Evolutionary conservation across 208 protist species (phyloP), one percentile per base, ranked within the genome.

Genomic region (Perkinsela sp.): DNA sequence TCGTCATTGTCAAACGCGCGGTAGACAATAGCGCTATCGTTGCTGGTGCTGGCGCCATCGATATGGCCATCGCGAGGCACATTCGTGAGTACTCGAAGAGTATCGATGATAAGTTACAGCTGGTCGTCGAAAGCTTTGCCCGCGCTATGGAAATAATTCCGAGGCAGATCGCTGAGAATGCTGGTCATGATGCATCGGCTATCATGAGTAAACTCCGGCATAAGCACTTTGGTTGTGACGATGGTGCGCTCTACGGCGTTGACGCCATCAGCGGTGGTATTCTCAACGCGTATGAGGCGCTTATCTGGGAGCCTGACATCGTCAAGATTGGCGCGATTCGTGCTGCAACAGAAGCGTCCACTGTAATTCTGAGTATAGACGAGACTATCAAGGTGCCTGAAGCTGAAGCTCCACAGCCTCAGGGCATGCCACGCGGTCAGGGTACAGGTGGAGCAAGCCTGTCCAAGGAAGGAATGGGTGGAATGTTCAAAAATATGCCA

Each of bases 131-230:
- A 69, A 94, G 94, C 16, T 99, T 92, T 83, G 98, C 96, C 1
- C 90, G 95, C 48, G 97, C 98, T 13, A 81, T 99, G 1, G 98
- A 99, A 80, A 82, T 97, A 28, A 99, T 99, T 76, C 98, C 98
- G 57, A 82, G 96, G 48, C 92, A 87, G 72, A 77, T 99, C 32
- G 80, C 94, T 32, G 92, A 99, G 74, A 99, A 99, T 74, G 97
- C 97, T 66, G 98, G 98, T 32, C 98, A 99, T 77, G 97, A 99
- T 82, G 90, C 95, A 70, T 99, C 95, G 31, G 95, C 97, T 70
- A 96, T 99, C 66, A 77, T 99, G 30, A 99, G 98, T 84, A 94
- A 98, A 77, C 84, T 99, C 30, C 87, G 97, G 66, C 84, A 96
- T 70, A 92, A 92, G 76, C 98, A 99, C 81, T 85, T 89, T 74